phyloP scores from a whole-genome alignment of 371 early-diverging fungal species.

The Mucor irregularis region DNA sequence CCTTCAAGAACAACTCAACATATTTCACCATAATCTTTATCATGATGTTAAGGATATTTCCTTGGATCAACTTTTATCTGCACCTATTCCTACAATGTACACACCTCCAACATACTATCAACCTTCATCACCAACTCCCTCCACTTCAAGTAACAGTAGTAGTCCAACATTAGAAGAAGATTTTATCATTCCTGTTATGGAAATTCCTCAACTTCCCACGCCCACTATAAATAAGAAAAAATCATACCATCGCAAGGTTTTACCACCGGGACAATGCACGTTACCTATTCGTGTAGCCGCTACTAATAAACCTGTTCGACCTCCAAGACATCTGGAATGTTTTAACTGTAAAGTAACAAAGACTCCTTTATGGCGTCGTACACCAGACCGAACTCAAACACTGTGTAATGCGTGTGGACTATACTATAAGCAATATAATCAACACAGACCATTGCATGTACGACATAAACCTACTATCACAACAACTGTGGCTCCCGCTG shows the following conservation, averaged over 20 bases:
- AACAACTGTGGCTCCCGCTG: background rate
- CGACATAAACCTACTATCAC: constrained; percentile 46
- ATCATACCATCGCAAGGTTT: background rate
- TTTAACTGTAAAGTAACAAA: constrained; percentile 76
- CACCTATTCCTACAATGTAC: constrained; percentile 8
- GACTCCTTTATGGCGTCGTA: constrained; percentile 82
- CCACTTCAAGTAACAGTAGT: background rate
- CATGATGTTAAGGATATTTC: constrained; percentile 1
- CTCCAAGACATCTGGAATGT: constrained; percentile 59
- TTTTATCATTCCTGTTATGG: constrained; percentile 1
- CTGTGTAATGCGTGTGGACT: constrained; percentile 86
- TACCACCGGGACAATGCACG: constrained; percentile 8
- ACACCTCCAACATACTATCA: background rate
- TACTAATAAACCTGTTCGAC: background rate
- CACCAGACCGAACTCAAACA: constrained; percentile 70
- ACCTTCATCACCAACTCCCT: background rate
- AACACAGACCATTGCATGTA: constrained; percentile 64
- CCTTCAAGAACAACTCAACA: constrained; percentile 14
- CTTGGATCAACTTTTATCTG: constrained; percentile 1
- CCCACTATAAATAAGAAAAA: background rate
- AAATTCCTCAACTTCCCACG: constrained; percentile 2
- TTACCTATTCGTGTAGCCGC: constrained; percentile 8
- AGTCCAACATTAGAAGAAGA: constrained; percentile 1
- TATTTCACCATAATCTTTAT: background rate
- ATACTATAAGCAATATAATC: constrained; percentile 74